Conservation (phyloP, 768 basidiomycete species). For the Suillus subalutaceus region DNA sequence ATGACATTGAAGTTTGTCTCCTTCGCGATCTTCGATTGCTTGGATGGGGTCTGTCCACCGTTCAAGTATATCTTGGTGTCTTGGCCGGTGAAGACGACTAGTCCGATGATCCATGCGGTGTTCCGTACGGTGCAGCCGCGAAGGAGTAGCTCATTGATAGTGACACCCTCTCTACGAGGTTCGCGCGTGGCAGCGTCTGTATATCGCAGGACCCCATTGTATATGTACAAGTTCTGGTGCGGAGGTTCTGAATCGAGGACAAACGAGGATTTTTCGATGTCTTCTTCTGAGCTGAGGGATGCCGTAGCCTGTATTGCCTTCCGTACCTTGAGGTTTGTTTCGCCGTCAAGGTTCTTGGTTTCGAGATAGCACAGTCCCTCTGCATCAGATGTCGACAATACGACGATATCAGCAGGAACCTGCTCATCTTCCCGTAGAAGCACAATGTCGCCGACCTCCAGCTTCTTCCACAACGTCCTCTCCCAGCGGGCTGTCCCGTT, state of each 20-base stretch:
- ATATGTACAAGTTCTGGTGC: conserved; percentile 90
- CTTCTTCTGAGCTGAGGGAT: conserved; percentile 80
- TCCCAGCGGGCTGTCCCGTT: conserved; percentile 87
- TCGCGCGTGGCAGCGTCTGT: conserved; percentile 55
- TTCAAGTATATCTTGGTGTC: conserved; percentile 95
- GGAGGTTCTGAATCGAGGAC: conserved; percentile 92
- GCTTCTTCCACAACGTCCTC: conserved; percentile 96
- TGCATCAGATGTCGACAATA: conserved; percentile 88
- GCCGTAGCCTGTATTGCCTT: conserved; percentile 77
- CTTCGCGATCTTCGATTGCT: conserved; percentile 95
- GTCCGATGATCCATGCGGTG: conserved; percentile 88
- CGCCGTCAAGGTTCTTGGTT: conserved; percentile 97
- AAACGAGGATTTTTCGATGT: conserved; percentile 85
- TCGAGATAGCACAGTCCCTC: conserved; percentile 95
- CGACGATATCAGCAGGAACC: conserved; percentile 93
- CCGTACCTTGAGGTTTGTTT: conserved; percentile 94
- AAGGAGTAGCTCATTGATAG: conserved; percentile 91
- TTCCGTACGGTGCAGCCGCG: conserved; percentile 91
- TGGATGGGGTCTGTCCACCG: conserved; percentile 92
- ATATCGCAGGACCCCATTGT: conserved; percentile 85
- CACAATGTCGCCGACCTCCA: conserved; percentile 96
- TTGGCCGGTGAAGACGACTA: conserved; percentile 92
- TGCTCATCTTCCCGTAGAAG: conserved; percentile 92
- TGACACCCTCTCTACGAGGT: conserved; percentile 66
- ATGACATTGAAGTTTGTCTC: conserved; percentile 99